These are phyloP conservation scores for Priceomyces fermenticarens DNA, from an alignment of 805 yeast species.

Conservation along the genomic window DNA sequence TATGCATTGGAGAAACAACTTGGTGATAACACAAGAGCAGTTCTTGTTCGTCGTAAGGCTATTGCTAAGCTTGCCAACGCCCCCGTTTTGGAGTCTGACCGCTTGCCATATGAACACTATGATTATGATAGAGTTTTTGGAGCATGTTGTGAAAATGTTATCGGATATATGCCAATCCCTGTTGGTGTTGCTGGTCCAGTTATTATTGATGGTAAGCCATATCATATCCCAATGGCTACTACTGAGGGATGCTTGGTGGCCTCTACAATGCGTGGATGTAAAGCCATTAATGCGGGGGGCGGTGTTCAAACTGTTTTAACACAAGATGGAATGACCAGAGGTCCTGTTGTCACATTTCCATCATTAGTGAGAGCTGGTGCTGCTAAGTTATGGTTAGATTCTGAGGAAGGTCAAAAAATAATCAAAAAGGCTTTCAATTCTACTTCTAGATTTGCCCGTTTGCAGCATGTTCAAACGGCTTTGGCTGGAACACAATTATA, in stretches of 20 bases:
- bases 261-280: slow-evolving; percentile 98
- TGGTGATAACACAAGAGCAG: slow-evolving; percentile 88
- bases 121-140: slow-evolving; percentile 97
- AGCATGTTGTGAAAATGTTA: slow-evolving; percentile 98
- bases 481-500: slow-evolving; percentile 88
- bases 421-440: slow-evolving; percentile 91
- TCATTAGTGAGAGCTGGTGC: slow-evolving; percentile 84
- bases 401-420: slow-evolving; percentile 83
- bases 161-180: slow-evolving; percentile 95
- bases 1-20: slow-evolving; percentile 94
- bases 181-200: slow-evolving; percentile 98
- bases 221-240: slow-evolving; percentile 97
- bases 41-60: slow-evolving; percentile 87
- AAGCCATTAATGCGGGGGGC: slow-evolving; percentile 95
- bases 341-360: slow-evolving; percentile 94
- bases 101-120: slow-evolving; percentile 77
- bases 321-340: slow-evolving; percentile 98
- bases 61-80: slow-evolving; percentile 80
- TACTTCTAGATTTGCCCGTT: slow-evolving; percentile 94
- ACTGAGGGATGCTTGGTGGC: slow-evolving; percentile 99
- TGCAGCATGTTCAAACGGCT: slow-evolving; percentile 88
- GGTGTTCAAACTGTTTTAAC: slow-evolving; percentile 91
- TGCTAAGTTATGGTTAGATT: slow-evolving; percentile 92
- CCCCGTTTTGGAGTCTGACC: slow-evolving; percentile 67
- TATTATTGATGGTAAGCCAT: slow-evolving; percentile 82